Percentiles rank a stretch among this genome's conserved stretches.
These are phyloP conservation scores for Luffa acutangula DNA, from an alignment of 306 rosid genomes.

Conservation along the genomic window DNA sequence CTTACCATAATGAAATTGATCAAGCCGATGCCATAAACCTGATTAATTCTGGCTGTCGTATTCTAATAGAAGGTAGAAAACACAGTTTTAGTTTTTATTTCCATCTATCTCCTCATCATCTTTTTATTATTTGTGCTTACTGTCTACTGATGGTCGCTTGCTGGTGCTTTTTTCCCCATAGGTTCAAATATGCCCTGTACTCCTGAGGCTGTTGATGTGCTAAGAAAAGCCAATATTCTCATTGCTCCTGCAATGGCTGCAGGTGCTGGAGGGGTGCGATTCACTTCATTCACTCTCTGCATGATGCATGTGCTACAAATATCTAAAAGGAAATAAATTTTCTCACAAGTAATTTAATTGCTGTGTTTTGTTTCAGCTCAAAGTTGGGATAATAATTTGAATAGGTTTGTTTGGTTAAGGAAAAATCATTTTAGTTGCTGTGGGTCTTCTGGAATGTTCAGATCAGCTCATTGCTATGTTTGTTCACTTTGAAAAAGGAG, in stretches of 20 bases:
- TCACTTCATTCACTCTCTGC: slow-evolving; percentile 17
- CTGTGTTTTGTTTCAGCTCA: background rate
- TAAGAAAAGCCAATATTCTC: slow-evolving; percentile 80
- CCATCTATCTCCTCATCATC: background rate
- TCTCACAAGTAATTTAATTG: background rate
- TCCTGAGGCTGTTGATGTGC: slow-evolving; percentile 78
- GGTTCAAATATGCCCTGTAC: slow-evolving; percentile 98
- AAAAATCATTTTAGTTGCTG: background rate
- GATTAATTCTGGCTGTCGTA: slow-evolving; percentile 83
- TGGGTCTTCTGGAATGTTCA: background rate
- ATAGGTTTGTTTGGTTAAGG: background rate
- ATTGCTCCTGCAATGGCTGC: slow-evolving; percentile 99
- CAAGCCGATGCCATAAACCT: slow-evolving; percentile 81
- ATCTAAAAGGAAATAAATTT: background rate
- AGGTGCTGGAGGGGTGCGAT: slow-evolving; percentile 97
- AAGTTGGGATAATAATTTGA: background rate
- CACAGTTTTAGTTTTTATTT: slow-evolving; percentile 4
- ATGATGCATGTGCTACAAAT: slow-evolving; percentile 3
- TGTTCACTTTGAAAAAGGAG: background rate
- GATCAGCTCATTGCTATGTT: background rate
- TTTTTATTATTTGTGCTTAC: background rate
- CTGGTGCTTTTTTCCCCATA: slow-evolving; percentile 15
- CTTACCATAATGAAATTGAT: slow-evolving; percentile 87
- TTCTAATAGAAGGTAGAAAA: slow-evolving; percentile 82
- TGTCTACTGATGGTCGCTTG: slow-evolving; percentile 14